These are phyloP conservation scores for Elongisporangium undulatum DNA, from an alignment of 352 stramenopile species.

Conservation along the genomic window DNA sequence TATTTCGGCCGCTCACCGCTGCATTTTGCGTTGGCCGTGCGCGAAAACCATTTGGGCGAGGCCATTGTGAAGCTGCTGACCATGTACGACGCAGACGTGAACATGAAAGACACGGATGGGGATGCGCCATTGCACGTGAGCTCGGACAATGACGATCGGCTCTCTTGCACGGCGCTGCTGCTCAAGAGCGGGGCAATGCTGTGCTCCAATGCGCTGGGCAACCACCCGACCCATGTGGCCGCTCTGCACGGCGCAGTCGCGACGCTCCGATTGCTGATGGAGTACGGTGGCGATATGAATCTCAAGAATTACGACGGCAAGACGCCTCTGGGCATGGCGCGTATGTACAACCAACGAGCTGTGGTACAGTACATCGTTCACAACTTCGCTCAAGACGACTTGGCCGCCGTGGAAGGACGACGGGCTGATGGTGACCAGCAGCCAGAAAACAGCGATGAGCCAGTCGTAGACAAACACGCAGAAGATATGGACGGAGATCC, in stretches of 20 bases:
- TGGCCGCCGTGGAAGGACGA: slow-evolving; percentile 2
- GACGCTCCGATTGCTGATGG: slow-evolving; percentile 62
- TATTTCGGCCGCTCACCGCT: slow-evolving; percentile 62
- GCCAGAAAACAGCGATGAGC: slow-evolving; percentile 4
- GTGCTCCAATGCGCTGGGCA: slow-evolving; percentile 51
- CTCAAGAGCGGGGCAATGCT: slow-evolving; percentile 53
- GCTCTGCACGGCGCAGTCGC: slow-evolving; percentile 52
- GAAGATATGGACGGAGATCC: slow-evolving; percentile 8
- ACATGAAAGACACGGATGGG: slow-evolving; percentile 62
- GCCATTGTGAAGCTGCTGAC: slow-evolving; percentile 47
- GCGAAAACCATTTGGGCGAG: slow-evolving; percentile 6
- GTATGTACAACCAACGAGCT: slow-evolving; percentile 52
- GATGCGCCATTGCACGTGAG: slow-evolving; percentile 64
- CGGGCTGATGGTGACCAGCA: background rate
- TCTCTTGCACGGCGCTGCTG: slow-evolving; percentile 51
- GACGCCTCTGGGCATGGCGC: slow-evolving; percentile 68
- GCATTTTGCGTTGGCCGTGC: slow-evolving; percentile 46
- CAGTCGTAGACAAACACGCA: slow-evolving; percentile 3
- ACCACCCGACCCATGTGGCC: slow-evolving; percentile 73
- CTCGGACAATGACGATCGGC: slow-evolving; percentile 38
- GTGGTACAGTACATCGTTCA: slow-evolving; percentile 60
- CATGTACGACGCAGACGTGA: slow-evolving; percentile 69
- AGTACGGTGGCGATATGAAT: slow-evolving; percentile 83
- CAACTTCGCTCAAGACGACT: slow-evolving; percentile 52
- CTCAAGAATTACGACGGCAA: slow-evolving; percentile 80